Evolutionary conservation across 2,329 filamentous ascomycete species (phyloP).

Genomic region (Allantophomopsis lycopodina): DNA sequence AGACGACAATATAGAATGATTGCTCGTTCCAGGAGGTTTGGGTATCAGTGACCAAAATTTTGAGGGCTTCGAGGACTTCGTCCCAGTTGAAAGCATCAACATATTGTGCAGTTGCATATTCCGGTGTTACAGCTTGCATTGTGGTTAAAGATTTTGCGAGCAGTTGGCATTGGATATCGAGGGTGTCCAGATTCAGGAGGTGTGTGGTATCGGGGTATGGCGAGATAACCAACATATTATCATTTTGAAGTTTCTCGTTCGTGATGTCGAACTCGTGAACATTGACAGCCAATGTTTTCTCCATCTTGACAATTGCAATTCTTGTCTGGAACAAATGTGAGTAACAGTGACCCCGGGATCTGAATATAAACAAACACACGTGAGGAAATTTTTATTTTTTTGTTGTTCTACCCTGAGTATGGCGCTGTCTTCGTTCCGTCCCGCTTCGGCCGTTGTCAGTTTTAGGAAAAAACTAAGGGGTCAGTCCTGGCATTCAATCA

Average conservation of each 20-base stretch:
- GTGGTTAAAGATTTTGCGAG: slow-evolving; percentile 57
- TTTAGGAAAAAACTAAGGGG: too few relatives aligned
- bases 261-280: too few relatives aligned
- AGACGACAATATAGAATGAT: slow-evolving; percentile 74
- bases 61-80: slow-evolving; percentile 44
- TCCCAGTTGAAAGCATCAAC: slow-evolving; percentile 65
- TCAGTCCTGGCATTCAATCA: too few relatives aligned
- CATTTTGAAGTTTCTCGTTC: slow-evolving; percentile 1
- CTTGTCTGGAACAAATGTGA: too few relatives aligned
- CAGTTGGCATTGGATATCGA: slow-evolving; percentile 52
- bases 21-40: slow-evolving; percentile 42
- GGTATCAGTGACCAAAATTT: slow-evolving; percentile 31
- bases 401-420: too few relatives aligned
- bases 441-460: too few relatives aligned
- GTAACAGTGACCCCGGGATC: too few relatives aligned
- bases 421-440: too few relatives aligned
- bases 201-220: slow-evolving; percentile 62
- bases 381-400: too few relatives aligned
- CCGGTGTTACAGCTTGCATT: slow-evolving; percentile 45
- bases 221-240: slow-evolving; percentile 46
- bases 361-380: too few relatives aligned
- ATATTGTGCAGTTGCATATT: slow-evolving; percentile 71
- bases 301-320: too few relatives aligned
- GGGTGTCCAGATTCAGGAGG: slow-evolving; percentile 54
- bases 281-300: too few relatives aligned